Conservation (phyloP, 805 yeast species). For the Priceomyces carsonii region DNA sequence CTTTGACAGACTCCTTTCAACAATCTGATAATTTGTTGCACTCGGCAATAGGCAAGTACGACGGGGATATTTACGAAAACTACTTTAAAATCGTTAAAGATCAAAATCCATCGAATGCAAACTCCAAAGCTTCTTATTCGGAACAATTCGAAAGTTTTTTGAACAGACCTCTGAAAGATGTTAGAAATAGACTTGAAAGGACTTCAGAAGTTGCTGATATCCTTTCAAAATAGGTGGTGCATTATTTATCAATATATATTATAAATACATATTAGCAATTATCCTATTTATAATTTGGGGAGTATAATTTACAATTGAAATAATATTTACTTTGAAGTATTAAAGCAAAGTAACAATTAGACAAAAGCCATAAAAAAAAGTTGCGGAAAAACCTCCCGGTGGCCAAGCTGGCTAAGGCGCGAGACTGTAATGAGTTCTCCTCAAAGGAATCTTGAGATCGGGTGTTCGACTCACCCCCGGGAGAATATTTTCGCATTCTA, state of each 20-base stretch:
- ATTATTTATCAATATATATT: too few relatives aligned
- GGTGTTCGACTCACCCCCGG: slow-evolving; percentile 49
- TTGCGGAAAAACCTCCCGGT: slow-evolving; percentile 36
- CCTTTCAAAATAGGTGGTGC: slow-evolving; percentile 21
- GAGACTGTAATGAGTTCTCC: slow-evolving; percentile 37
- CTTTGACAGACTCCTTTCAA: slow-evolving; percentile 81
- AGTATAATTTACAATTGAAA: too few relatives aligned
- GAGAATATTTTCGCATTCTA: slow-evolving; percentile 18
- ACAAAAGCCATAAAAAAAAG: too few relatives aligned
- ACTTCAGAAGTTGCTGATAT: slow-evolving; percentile 31
- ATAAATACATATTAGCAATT: too few relatives aligned
- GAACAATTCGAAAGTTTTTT: slow-evolving; percentile 34
- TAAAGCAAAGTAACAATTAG: too few relatives aligned
- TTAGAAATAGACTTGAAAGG: slow-evolving; percentile 33
- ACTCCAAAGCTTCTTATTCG: slow-evolving; percentile 63
- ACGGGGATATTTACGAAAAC: slow-evolving; percentile 82
- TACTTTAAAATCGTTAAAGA: slow-evolving; percentile 59
- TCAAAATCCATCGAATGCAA: slow-evolving; percentile 48
- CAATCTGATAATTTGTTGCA: slow-evolving; percentile 78
- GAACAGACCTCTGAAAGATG: slow-evolving; percentile 32
- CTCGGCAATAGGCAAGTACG: slow-evolving; percentile 76
- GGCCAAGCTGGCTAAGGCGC: slow-evolving; percentile 49
- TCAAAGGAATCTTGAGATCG: slow-evolving; percentile 43
- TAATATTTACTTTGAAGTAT: too few relatives aligned
- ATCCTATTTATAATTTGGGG: too few relatives aligned